Percentiles rank a stretch among this genome's conserved stretches.
Conservation (phyloP, 2,329 filamentous ascomycete genomes). For the Hypoxylon sp. region DNA sequence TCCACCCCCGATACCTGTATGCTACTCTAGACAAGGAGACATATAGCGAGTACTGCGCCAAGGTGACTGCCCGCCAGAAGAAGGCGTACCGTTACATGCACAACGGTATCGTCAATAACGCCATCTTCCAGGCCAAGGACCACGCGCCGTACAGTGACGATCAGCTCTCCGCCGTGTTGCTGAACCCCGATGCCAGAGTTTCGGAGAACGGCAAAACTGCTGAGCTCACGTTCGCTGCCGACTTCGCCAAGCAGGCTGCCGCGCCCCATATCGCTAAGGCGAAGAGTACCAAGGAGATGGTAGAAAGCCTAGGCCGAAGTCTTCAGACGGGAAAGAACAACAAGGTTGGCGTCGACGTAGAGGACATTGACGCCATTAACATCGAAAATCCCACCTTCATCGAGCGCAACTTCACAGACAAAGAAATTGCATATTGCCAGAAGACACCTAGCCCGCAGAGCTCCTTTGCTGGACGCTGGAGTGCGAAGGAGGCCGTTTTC, state of each 20-base stretch:
- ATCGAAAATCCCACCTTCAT: slow-evolving; percentile 95
- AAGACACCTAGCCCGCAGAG: slow-evolving; percentile 83
- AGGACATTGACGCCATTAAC: slow-evolving; percentile 88
- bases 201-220: slow-evolving; percentile 86
- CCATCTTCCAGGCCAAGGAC: slow-evolving; percentile 94
- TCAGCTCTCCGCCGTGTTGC: slow-evolving; percentile 86
- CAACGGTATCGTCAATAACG: slow-evolving; percentile 98
- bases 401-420: slow-evolving; percentile 89
- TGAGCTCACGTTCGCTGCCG: slow-evolving; percentile 77
- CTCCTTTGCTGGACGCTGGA: slow-evolving; percentile 95
- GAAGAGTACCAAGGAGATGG: slow-evolving; percentile 77
- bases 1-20: slow-evolving; percentile 93
- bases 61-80: slow-evolving; percentile 95
- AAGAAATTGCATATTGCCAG: slow-evolving; percentile 88
- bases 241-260: slow-evolving; percentile 73
- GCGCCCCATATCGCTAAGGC: slow-evolving; percentile 61
- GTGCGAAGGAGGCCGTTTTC: slow-evolving; percentile 98
- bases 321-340: slow-evolving; percentile 65
- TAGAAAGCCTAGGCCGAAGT: slow-evolving; percentile 79
- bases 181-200: slow-evolving; percentile 93
- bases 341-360: slow-evolving; percentile 93
- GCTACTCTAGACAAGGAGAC: slow-evolving; percentile 90
- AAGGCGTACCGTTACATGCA: slow-evolving; percentile 99
- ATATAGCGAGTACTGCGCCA: slow-evolving; percentile 84
- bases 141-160: slow-evolving; percentile 90